Conservation (phyloP, 352 stramenopile genomes). For the Pythium sp. region DNA sequence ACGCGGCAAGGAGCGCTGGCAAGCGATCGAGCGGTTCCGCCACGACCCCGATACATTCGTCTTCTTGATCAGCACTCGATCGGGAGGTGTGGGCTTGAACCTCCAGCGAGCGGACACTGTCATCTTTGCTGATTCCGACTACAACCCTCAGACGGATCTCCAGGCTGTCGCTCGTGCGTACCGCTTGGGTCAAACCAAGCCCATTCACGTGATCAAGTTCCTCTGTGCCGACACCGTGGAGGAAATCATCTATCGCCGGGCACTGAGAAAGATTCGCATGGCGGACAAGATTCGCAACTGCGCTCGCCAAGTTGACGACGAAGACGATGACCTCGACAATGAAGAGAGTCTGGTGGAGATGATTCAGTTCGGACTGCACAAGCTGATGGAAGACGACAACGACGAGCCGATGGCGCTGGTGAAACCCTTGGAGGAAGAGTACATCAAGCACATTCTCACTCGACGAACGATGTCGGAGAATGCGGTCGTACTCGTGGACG, state of each 20-base stretch:
- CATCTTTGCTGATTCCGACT: slow-evolving; percentile 80
- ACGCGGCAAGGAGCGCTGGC: slow-evolving; percentile 73
- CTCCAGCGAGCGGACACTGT: slow-evolving; percentile 80
- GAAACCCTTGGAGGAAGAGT: slow-evolving; percentile 52
- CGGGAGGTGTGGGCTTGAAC: slow-evolving; percentile 68
- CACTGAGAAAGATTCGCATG: slow-evolving; percentile 71
- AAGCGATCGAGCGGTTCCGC: slow-evolving; percentile 78
- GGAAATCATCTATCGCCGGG: slow-evolving; percentile 74
- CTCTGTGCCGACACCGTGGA: slow-evolving; percentile 72
- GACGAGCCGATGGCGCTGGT: slow-evolving; percentile 28
- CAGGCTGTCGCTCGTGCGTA: slow-evolving; percentile 73
- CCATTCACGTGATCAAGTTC: slow-evolving; percentile 81
- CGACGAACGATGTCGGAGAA: slow-evolving; percentile 18
- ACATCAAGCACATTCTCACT: slow-evolving; percentile 49
- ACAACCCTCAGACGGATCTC: slow-evolving; percentile 72
- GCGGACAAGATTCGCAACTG: slow-evolving; percentile 68
- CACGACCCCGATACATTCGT: slow-evolving; percentile 89
- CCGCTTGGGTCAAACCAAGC: slow-evolving; percentile 67
- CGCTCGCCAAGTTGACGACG: slow-evolving; percentile 32
- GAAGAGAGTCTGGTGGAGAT: slow-evolving; percentile 57
- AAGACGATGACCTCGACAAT: slow-evolving; percentile 37
- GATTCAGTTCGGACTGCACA: slow-evolving; percentile 75
- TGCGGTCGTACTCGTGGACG: slow-evolving; percentile 11
- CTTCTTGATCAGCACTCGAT: slow-evolving; percentile 76
- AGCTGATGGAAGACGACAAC: slow-evolving; percentile 45